These are phyloP conservation scores for Diaporthe aspalathi DNA, from an alignment of 2,329 filamentous ascomycete species.

Conservation along the genomic window DNA sequence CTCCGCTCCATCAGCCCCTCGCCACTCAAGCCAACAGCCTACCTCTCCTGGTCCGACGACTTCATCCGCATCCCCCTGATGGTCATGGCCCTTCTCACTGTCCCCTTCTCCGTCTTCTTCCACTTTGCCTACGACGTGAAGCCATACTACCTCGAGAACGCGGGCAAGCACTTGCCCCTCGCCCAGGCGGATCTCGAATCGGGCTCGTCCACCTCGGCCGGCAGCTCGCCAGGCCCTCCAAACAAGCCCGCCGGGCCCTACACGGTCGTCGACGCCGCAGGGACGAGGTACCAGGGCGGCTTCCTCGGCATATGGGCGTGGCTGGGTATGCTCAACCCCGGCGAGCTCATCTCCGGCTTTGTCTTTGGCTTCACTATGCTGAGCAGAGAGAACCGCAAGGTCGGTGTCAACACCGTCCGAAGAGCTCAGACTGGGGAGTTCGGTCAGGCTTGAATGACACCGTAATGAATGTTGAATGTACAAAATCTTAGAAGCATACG, in stretches of 20 bases:
- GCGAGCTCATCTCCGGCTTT: constrained; percentile 40
- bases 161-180: constrained; percentile 30
- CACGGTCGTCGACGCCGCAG: constrained; percentile 32
- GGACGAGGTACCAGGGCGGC: constrained; percentile 44
- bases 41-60: constrained; percentile 44
- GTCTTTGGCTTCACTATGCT: constrained; percentile 37
- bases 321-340: constrained; percentile 41
- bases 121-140: constrained; percentile 44
- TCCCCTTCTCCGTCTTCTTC: constrained; percentile 45
- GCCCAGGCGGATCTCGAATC: constrained; percentile 24
- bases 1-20: constrained; percentile 39
- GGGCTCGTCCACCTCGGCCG: neutral
- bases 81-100: constrained; percentile 45
- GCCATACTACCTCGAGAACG: constrained; percentile 42
- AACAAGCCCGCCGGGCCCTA: constrained; percentile 13
- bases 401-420: constrained; percentile 25
- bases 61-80: constrained; percentile 45
- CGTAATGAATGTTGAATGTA: too few relatives aligned
- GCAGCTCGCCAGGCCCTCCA: neutral
- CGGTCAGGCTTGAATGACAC: neutral
- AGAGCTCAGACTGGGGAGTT: constrained; percentile 36
- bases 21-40: constrained; percentile 42
- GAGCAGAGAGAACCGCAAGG: constrained; percentile 35
- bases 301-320: constrained; percentile 42
- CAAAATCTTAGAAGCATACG: neutral